These are phyloP conservation scores for Cryptosporidium sp. DNA, from an alignment of 169 alveolate genomes.

Conservation along the genomic window DNA sequence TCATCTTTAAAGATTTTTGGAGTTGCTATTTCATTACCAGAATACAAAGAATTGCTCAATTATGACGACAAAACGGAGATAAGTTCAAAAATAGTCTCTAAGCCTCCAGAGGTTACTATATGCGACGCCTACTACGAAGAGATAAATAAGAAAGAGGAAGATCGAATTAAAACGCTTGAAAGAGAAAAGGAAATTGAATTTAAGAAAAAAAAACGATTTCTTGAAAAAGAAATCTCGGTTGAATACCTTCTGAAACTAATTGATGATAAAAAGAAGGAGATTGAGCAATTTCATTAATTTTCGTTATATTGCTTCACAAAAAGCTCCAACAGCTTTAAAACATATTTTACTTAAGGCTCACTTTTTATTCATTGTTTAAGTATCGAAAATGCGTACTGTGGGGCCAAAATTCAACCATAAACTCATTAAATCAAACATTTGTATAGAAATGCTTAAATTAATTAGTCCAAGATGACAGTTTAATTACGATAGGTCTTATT, in stretches of 20 bases:
- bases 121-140: slow-evolving; percentile 17
- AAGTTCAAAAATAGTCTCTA: neutral
- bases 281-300: neutral
- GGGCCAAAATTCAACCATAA: neutral
- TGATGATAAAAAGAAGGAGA: slow-evolving; percentile 5
- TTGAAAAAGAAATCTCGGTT: neutral
- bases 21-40: slow-evolving; percentile 30
- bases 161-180: neutral
- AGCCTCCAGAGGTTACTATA: neutral
- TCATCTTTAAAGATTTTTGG: slow-evolving; percentile 63
- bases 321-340: neutral
- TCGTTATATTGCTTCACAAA: neutral
- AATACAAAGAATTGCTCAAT: slow-evolving; percentile 14
- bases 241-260: neutral
- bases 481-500: slow-evolving; percentile 5
- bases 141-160: slow-evolving; percentile 1
- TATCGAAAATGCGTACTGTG: slow-evolving; percentile 39
- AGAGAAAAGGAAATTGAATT: slow-evolving; percentile 26
- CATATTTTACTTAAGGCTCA: neutral
- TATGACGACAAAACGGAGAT: neutral
- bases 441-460: too few relatives aligned
- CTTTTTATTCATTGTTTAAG: neutral
- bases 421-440: neutral
- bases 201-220: neutral
- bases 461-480: too few relatives aligned